Conservation (phyloP, 805 yeast genomes). For the Zygosaccharomyces rouxii region DNA sequence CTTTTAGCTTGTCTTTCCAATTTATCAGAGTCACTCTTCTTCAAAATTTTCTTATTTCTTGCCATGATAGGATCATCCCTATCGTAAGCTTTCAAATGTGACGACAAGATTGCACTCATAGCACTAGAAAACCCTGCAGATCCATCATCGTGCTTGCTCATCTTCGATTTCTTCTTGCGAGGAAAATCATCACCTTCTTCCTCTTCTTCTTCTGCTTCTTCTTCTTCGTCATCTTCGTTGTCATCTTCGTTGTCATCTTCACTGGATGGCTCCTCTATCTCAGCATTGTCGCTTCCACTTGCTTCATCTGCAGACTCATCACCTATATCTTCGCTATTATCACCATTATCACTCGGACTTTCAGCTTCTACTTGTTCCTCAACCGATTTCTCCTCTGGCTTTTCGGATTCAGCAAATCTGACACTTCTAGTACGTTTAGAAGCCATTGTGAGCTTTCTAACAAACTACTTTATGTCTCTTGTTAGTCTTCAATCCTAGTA, state of each 20-base stretch:
- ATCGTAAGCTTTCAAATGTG: conserved; percentile 83
- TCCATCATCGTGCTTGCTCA: conserved; percentile 61
- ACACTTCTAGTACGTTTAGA: not conserved
- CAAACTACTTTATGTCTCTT: not conserved
- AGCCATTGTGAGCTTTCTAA: not conserved
- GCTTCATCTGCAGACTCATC: not conserved
- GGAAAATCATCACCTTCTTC: conserved; percentile 40
- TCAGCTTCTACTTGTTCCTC: conserved; percentile 4
- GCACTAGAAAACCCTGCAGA: conserved; percentile 76
- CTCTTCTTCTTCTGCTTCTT: conserved; percentile 22
- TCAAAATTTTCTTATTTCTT: conserved; percentile 65
- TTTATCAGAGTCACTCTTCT: conserved; percentile 73
- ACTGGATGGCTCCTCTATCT: conserved; percentile 15
- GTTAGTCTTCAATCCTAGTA: not conserved
- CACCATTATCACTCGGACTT: conserved; percentile 16
- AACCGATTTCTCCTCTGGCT: not conserved
- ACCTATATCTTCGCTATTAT: conserved; percentile 8
- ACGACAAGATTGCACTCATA: conserved; percentile 74
- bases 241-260: conserved; percentile 23
- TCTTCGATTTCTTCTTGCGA: conserved; percentile 50
- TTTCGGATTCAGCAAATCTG: not conserved
- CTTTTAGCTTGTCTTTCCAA: conserved; percentile 80
- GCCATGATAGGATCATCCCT: conserved; percentile 88
- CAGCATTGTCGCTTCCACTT: conserved; percentile 3
- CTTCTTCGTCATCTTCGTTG: conserved; percentile 23